Percentiles rank a stretch among this genome's conserved stretches.
Evolutionary conservation across 2,329 filamentous ascomycete species (phyloP).

Genomic region (Elsinoe batatas): DNA sequence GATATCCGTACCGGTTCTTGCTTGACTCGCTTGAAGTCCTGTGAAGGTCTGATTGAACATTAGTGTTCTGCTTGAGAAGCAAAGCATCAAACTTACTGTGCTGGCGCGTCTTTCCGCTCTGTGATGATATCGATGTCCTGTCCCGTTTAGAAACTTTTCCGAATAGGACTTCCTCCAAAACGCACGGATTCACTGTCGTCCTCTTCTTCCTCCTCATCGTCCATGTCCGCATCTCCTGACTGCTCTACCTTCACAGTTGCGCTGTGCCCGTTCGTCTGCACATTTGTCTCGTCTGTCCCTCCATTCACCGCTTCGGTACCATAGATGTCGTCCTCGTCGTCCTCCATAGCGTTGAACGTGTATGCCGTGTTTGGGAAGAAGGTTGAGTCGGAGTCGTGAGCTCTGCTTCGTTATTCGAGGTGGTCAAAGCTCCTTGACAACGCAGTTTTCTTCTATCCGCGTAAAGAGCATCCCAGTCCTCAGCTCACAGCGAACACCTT

Average conservation of each 20-base stretch:
- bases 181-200: constrained; percentile 34
- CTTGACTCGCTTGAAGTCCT: constrained; percentile 18
- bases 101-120: constrained; percentile 35
- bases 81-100: constrained; percentile 20
- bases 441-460: not conserved
- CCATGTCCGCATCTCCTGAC: constrained; percentile 22
- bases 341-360: constrained; percentile 32
- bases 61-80: not conserved
- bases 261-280: constrained; percentile 19
- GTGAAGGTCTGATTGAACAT: constrained; percentile 13
- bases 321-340: constrained; percentile 46
- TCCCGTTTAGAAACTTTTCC: not conserved
- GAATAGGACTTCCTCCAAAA: not conserved
- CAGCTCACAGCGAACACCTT: too few species aligned
- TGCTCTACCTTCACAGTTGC: constrained; percentile 18
- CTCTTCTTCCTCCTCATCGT: constrained; percentile 31
- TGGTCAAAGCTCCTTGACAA: constrained; percentile 14
- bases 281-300: not conserved
- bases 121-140: constrained; percentile 46
- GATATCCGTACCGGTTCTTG: constrained; percentile 20
- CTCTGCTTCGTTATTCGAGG: constrained; percentile 11
- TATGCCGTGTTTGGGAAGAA: constrained; percentile 3
- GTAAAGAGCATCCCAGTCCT: not conserved
- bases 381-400: constrained; percentile 4
- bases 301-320: constrained; percentile 21